Evolutionary conservation across 345 rosid genomes (phyloP).

Genomic region (Tarenaya hassleriana): DNA sequence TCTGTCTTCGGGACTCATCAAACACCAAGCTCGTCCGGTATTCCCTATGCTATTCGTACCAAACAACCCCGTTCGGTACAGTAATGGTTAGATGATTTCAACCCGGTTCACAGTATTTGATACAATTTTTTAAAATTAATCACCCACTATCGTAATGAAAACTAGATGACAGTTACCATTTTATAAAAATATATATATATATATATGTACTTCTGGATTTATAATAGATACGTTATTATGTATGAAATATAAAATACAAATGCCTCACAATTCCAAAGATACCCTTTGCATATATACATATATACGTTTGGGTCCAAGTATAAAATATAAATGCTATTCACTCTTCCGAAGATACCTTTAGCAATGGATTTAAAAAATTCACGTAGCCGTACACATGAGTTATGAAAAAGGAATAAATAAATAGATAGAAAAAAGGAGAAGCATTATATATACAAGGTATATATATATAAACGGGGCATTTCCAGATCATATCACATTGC

Average conservation of each 20-base stretch:
- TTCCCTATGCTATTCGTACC: constrained; percentile 12
- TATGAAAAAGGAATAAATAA: not conserved
- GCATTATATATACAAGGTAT: not conserved
- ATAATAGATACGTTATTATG: too few relatives aligned
- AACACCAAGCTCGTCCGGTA: constrained; percentile 6
- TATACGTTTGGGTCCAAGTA: not conserved
- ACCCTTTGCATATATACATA: not conserved
- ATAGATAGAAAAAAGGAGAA: not conserved
- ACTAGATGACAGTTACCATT: too few relatives aligned
- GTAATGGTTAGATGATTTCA: not conserved
- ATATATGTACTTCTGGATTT: not conserved
- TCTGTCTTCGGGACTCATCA: constrained; percentile 51
- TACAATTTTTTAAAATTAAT: too few relatives aligned
- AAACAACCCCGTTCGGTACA: not conserved
- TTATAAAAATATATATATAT: not conserved
- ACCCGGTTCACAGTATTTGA: not conserved
- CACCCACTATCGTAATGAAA: too few relatives aligned
- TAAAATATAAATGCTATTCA: not conserved
- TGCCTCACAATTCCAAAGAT: too few relatives aligned
- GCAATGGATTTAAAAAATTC: too few relatives aligned
- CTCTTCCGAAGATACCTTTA: too few relatives aligned
- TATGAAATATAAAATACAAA: not conserved
- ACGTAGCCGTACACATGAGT: too few relatives aligned
- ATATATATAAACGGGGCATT: constrained; percentile 13
- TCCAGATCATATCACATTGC: constrained; percentile 16